Conservation (phyloP, 306 rosid genomes). For the Rosa rugosa region DNA sequence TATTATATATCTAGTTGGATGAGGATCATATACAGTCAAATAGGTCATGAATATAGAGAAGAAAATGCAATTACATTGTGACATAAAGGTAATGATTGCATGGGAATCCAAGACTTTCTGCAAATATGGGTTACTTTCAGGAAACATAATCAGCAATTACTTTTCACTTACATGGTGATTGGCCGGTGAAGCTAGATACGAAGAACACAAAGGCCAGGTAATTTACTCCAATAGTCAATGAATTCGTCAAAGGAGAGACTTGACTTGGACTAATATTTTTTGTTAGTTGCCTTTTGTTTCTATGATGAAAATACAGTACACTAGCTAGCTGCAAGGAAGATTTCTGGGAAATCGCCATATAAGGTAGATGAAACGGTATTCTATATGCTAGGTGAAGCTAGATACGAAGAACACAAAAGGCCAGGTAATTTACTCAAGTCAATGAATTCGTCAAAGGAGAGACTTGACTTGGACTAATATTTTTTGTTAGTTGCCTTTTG, state of each 20-base stretch:
- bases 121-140: constrained; percentile 5
- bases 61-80: not conserved
- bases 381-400: not conserved
- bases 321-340: not conserved
- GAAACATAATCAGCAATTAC: constrained; percentile 15
- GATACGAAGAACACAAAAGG: not conserved
- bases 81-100: not conserved
- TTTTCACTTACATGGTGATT: not conserved
- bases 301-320: not conserved
- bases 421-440: not conserved
- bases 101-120: constrained; percentile 20
- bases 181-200: not conserved
- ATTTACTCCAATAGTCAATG: not conserved
- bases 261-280: not conserved
- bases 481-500: not conserved
- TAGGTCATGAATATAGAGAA: not conserved
- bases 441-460: not conserved
- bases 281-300: not conserved
- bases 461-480: constrained; percentile 2
- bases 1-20: not conserved
- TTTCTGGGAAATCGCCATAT: not conserved
- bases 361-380: no score
- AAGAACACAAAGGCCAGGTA: not conserved
- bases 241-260: not conserved
- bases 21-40: not conserved